Conservation (phyloP, 73 alveolate species). For the Paramecium tetraurelia region DNA sequence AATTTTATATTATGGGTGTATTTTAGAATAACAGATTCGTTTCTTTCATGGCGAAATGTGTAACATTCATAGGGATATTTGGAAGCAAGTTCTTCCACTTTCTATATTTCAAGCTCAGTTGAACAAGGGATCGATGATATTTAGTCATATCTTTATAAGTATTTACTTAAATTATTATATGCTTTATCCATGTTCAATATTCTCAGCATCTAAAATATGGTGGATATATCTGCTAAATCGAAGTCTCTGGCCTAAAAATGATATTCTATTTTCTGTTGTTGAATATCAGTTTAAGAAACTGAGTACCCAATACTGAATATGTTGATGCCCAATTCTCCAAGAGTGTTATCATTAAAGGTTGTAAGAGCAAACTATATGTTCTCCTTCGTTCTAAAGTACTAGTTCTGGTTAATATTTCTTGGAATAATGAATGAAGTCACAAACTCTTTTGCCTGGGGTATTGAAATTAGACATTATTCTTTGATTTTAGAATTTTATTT, state of each 20-base stretch:
- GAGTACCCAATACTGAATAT: constrained; percentile 23
- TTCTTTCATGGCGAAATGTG: not conserved
- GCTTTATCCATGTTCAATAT: not conserved
- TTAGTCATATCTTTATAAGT: not conserved
- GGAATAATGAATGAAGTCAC: not conserved
- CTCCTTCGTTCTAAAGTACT: not conserved
- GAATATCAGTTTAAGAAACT: not conserved
- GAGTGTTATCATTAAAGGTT: not conserved
- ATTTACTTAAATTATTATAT: not conserved
- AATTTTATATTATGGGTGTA: not conserved
- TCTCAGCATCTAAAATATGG: not conserved
- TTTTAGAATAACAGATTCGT: not conserved
- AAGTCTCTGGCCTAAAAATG: constrained; percentile 12
- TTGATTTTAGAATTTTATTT: not conserved
- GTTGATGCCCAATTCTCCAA: constrained; percentile 17
- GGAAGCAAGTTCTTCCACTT: not conserved
- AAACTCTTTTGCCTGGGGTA: not conserved
- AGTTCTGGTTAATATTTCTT: not conserved
- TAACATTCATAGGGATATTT: constrained; percentile 43
- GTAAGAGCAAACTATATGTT: not conserved
- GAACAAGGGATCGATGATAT: not conserved
- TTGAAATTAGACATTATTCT: not conserved
- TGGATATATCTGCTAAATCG: not conserved
- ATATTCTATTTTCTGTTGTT: not conserved
- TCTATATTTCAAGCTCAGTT: not conserved